phyloP scores from a whole-genome alignment of 805 yeast genomes.

The Maudiozyma bulderi region DNA sequence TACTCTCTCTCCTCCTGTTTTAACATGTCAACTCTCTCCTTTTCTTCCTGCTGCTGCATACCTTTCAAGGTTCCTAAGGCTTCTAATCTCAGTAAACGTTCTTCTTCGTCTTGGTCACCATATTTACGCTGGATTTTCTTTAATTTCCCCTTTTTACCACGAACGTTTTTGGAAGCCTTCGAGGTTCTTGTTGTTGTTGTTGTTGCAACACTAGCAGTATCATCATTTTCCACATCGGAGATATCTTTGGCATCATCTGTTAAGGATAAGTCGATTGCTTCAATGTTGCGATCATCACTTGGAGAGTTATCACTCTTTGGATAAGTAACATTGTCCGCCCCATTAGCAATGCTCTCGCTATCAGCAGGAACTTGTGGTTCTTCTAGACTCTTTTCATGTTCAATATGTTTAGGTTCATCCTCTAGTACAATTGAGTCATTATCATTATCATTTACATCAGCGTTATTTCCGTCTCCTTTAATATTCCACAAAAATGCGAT shows the following conservation, averaged over 20 bases:
- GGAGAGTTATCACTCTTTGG: no score
- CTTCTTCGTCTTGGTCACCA: constrained; percentile 88
- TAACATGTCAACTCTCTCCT: constrained; percentile 27
- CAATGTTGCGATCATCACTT: no score
- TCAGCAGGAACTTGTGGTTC: no score
- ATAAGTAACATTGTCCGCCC: no score
- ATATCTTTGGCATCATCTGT: not conserved
- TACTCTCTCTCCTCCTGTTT: constrained; percentile 29
- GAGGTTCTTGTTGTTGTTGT: constrained; percentile 13
- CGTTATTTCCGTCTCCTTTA: constrained; percentile 32
- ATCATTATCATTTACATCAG: not conserved
- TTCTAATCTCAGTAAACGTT: constrained; percentile 61
- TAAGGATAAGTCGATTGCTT: no score
- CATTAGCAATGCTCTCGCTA: no score
- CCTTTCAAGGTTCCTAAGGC: constrained; percentile 76
- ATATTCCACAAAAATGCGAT: constrained; percentile 70
- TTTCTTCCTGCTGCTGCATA: constrained; percentile 31
- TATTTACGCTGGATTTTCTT: constrained; percentile 78
- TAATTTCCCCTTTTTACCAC: constrained; percentile 80
- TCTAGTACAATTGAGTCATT: no score
- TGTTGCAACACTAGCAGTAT: constrained; percentile 9
- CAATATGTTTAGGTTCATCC: no score
- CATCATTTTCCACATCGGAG: constrained; percentile 2
- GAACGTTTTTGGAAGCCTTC: constrained; percentile 36
- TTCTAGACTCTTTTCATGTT: no score